Evolutionary conservation across 148 eudicot genomes (phyloP).

Genomic region (Amaranthus hypochondriacus): DNA sequence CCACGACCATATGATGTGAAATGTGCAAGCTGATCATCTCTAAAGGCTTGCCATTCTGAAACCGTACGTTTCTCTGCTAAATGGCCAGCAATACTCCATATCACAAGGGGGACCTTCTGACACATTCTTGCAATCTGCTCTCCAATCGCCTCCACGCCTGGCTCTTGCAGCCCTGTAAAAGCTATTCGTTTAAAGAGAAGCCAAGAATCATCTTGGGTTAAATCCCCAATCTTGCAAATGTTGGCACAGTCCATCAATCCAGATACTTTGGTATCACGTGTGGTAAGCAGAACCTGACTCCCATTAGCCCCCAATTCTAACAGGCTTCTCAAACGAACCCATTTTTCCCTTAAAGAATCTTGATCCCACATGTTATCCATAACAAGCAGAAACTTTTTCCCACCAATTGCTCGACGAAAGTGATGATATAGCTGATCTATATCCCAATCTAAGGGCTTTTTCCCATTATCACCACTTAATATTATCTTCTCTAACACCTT

Average conservation of each 20-base stretch:
- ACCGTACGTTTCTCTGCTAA: neutral
- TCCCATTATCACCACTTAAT: neutral
- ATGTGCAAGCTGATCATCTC: constrained; percentile 6
- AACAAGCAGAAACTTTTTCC: constrained; percentile 9
- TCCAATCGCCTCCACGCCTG: neutral
- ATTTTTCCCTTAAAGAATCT: neutral
- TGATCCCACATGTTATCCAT: constrained; percentile 11
- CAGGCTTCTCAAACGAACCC: neutral
- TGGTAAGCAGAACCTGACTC: constrained; percentile 2
- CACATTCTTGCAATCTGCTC: constrained; percentile 1
- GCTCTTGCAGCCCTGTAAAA: neutral
- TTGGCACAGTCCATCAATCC: neutral
- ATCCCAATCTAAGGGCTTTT: neutral
- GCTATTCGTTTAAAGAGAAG: neutral
- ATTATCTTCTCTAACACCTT: neutral
- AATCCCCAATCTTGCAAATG: neutral
- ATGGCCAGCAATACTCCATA: constrained; percentile 1
- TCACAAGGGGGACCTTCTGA: constrained; percentile 6
- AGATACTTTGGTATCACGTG: neutral
- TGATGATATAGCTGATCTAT: neutral
- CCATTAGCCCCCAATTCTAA: neutral
- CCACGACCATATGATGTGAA: neutral
- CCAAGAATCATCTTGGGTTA: constrained; percentile 6
- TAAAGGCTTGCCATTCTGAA: constrained; percentile 7
- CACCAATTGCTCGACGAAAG: neutral